Base-by-base conservation (phyloP, 768 basidiomycete genomes). In the Hygrocybe coccinea region DNA sequence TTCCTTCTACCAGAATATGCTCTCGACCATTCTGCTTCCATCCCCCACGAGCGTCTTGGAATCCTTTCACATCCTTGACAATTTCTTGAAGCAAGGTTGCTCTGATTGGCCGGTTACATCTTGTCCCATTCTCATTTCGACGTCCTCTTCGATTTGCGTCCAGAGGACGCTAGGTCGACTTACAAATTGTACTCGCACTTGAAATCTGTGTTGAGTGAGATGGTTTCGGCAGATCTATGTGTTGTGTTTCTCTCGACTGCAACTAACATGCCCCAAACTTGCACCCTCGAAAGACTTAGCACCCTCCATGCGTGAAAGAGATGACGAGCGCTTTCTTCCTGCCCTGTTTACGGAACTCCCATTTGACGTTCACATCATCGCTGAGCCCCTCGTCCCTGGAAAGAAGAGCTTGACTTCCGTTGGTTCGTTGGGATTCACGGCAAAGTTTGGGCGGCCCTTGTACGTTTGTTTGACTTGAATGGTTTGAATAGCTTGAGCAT, bases 391-490 rank as follows among this genome's bases (percentile, higher is more conserved):
- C n/a, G 53, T 29, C 46, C 43, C 53, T 8, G 44, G 44, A 25
- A 12, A 54, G 19, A 21, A 25, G 15, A 25, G 22, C 44, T 36
- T 54, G 53, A 39, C 8, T 35, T 54, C 53, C 7, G 44, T 45
- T 34, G 53, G 53, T 34, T 22, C 53, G 21, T 21, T 54, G 10
- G 53, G 46, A 36, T 46, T 25, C 37, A 54, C 53, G 3, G 53
- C 53, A 36, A 54, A 54, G 29, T 54, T 54, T 46, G 53, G 53
- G 33, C 39, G 53, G 24, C 53, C 53, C 17, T 36, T 54, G 53
- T 54, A 46, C 8, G 44, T 46, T 34, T 10, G 22, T 10, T 39
- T 41, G 5, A 25, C n/a, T 22, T 36, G 15, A 14, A 24, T 19
- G 11, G 24, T 10, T 24, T 24, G 5, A 5, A 17, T 7, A 10